Evolutionary conservation across 164 flowering plant genomes (phyloP), one percentile per base, ranked within the genome.

Genomic region (Macadamia integrifolia): DNA sequence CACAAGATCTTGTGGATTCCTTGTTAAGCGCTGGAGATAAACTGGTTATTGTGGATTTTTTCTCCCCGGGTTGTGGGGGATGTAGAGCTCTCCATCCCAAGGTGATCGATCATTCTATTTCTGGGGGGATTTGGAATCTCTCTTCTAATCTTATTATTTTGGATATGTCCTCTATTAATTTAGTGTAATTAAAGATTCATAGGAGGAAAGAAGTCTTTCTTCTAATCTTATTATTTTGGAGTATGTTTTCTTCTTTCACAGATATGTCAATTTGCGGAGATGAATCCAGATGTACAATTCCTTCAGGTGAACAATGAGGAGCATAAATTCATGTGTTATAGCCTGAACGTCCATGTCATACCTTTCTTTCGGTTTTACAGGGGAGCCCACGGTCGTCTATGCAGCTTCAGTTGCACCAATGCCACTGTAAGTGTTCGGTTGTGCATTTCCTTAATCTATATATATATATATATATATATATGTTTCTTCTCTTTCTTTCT

Each of bases 41-140:
- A 61, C 79, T 91, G 43, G 93, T 88, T 0, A 72, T 91, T 31
- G 79, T 91, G 17, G 97, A 88, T 77, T 91, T 89, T 81, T 89
- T 81, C 75, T 89, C 95, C 17, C 95, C 97, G 56, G 87, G 91
- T 6, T 91, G 97, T 72, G 93, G 95, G 67, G 97, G 97, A 61
- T 91, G 97, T 79, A 91, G 67, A 79, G 90, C 95, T 52, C 92
- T 91, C 64, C 95, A 91, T 71, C 97, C 97, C 18, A 91, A 91
- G 95, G 94, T 88, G 52, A 9, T 35, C 23, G 23, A 23, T 23
- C 23, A 23, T 23, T 23, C 23, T 23, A 23, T 23, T 23, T 23
- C 23, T 23, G 0, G 23, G 40, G 40, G 40, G 40, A 35, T 35
- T 35, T 35, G 40, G 23, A 1, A 14, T 28, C 23, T 53, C 57